Evolutionary conservation across 805 yeast genomes (phyloP), one percentile per base, ranked within the genome.

Genomic region (Torulaspora microellipsoides): DNA sequence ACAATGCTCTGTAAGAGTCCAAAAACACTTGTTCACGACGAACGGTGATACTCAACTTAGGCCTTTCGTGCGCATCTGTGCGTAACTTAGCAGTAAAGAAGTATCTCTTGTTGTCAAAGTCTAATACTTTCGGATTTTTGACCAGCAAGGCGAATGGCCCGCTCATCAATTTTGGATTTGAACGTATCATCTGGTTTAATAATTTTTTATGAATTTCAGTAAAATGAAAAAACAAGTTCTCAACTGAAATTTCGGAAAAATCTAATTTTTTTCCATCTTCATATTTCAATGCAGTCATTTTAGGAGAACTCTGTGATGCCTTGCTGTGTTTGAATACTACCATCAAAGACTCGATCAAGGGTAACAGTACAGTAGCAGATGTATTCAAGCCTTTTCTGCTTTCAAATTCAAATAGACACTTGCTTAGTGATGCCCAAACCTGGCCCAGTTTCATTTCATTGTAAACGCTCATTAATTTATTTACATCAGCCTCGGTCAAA

Each of bases 71-170:
- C 25, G 68, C 64, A 20, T 69, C 71, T 27, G 69, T 60, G 53
- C 85, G 90, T 12, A 93, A 59, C 54, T 81, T 79, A 38, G 91
- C 76, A 52, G 80, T 85, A 59, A 93, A 91, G 65, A 82, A 89
- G 53, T 81, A 81, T 58, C 86, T 77, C 67, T 95, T 93, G 68
- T 90, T 93, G 65, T 93, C 98, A 68, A 93, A 93, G 56, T 93
- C 98, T 51, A 93, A 69, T 2, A 90, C 91, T 58, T 81, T 81
- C 7, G 96, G 93, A 59, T 88, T 91, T 54, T 83, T 76, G 12
- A 93, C 91, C 53, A 93, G 71, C 73, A 89, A 81, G 1, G 95
- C 79, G 60, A 93, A 89, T 12, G 98, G 95, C 0, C 99, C 99
- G 63, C 91, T 84, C 95, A 91, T 86, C 54, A 93, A 72, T 55